Evolutionary conservation across 2,329 filamentous ascomycete genomes (phyloP), one percentile per base, ranked within the genome.

Genomic region (Pseudomassariella vexata): DNA sequence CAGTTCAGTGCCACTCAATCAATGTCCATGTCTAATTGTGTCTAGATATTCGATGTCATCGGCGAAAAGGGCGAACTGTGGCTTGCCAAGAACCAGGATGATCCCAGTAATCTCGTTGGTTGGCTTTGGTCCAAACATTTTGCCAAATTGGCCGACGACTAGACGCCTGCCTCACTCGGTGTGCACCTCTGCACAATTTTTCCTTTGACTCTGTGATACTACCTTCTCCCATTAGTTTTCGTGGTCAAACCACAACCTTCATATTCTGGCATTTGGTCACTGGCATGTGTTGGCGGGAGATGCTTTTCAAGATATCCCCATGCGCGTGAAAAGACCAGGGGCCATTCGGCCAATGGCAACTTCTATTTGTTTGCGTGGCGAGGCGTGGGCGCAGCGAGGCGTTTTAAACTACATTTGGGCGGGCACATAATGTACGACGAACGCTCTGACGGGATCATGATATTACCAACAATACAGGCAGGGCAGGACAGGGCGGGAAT

Each of bases 61-160:
- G 92, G 83, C 19, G 89, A 95, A 59, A 95, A 95, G 57, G 92
- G 92, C 42, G 92, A 98, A 65, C 73, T 96, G 29, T 98, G 92
- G 92, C 77, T 98, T 36, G 92, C 92, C 32, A 87, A 87, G 59
- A 98, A 98, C 55, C 92, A 98, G 62, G 92, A 98, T 52, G 92
- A 98, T 57, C 66, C 78, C 2, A 70, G 67, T 9, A 75, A 83
- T 43, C 73, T 79, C 43, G 80, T 96, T 20, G 92, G 92, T 31
- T 98, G 92, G 92, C 95, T 98, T 50, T 98, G 92, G 92, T 94
- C 89, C 50, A 95, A 95, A 59, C 92, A 98, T 63, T 98, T 98
- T 68, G 83, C 83, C 32, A 77, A 75, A 53, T 52, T 79, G 41
- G 73, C 73, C 29, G 74, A 77, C 50, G 53, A 56, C 30, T 56